phyloP scores from a whole-genome alignment of 179 eudicot species.

The Vitellaria paradoxa region DNA sequence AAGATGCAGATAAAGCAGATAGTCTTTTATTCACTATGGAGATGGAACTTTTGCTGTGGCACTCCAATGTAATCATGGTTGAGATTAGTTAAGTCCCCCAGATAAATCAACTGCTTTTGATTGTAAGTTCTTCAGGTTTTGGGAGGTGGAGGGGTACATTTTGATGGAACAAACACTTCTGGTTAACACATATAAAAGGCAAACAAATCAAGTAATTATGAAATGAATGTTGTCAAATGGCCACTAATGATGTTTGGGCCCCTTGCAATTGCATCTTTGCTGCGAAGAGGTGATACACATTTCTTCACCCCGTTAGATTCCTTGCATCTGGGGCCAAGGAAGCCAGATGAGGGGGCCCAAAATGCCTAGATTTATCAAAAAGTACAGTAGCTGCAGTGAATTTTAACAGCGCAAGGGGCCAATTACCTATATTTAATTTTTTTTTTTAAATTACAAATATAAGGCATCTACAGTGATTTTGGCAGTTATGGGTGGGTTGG shows the following conservation, averaged over 20 bases:
- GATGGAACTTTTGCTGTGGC: background rate
- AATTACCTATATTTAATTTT: too few species aligned
- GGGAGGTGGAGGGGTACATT: background rate
- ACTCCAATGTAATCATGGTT: background rate
- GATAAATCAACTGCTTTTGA: background rate
- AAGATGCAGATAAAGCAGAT: background rate
- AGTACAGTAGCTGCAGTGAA: too few species aligned
- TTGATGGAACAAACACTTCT: background rate
- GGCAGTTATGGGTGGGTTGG: too few species aligned
- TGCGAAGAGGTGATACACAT: background rate
- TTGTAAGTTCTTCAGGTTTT: background rate
- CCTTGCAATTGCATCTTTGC: background rate
- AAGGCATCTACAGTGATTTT: too few species aligned
- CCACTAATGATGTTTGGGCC: background rate
- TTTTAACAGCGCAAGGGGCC: too few species aligned
- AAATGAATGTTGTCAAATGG: slow-evolving; percentile 1
- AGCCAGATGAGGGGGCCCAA: too few species aligned
- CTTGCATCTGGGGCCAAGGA: too few species aligned
- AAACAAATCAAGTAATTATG: background rate
- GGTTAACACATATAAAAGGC: background rate
- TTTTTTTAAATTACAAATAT: too few species aligned
- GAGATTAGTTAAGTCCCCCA: background rate
- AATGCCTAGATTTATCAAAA: too few species aligned
- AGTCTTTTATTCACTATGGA: background rate
- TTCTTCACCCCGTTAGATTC: background rate